Evolutionary conservation across 2,329 filamentous ascomycete species (phyloP).

Genomic region (Chaetomium sp.): DNA sequence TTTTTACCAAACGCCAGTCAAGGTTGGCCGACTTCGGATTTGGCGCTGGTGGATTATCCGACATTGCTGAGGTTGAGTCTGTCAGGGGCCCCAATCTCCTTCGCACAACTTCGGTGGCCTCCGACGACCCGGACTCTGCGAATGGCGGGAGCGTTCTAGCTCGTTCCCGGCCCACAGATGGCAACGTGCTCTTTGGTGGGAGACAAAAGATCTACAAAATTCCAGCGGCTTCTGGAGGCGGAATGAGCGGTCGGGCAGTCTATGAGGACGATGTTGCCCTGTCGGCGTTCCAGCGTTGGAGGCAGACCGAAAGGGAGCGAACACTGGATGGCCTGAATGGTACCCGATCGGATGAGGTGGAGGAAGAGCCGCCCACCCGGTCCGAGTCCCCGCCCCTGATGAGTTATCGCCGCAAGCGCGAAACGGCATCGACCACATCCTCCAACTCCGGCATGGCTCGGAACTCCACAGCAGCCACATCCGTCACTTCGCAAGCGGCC

Average conservation of each 20-base stretch:
- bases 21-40: slow-evolving; percentile 71
- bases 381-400: slow-evolving; percentile 60
- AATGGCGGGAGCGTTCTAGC: slow-evolving; percentile 73
- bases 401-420: slow-evolving; percentile 73
- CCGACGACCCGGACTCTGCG: slow-evolving; percentile 67
- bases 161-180: slow-evolving; percentile 78
- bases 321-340: slow-evolving; percentile 46
- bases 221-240: slow-evolving; percentile 49
- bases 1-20: slow-evolving; percentile 80
- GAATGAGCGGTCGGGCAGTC: slow-evolving; percentile 66
- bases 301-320: slow-evolving; percentile 60
- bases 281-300: slow-evolving; percentile 81
- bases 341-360: slow-evolving; percentile 41
- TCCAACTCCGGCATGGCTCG: slow-evolving; percentile 67
- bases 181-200: slow-evolving; percentile 91
- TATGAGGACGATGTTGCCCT: slow-evolving; percentile 86
- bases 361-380: slow-evolving; percentile 46
- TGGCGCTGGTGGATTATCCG: slow-evolving; percentile 59
- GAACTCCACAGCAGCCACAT: slow-evolving; percentile 86
- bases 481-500: slow-evolving; percentile 72
- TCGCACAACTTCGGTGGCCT: slow-evolving; percentile 66
- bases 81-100: slow-evolving; percentile 62
- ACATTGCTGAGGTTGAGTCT: slow-evolving; percentile 91
- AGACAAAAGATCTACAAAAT: slow-evolving; percentile 95
- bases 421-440: slow-evolving; percentile 84